Conservation (phyloP, 345 rosid species). For the Sapria himalayana region DNA sequence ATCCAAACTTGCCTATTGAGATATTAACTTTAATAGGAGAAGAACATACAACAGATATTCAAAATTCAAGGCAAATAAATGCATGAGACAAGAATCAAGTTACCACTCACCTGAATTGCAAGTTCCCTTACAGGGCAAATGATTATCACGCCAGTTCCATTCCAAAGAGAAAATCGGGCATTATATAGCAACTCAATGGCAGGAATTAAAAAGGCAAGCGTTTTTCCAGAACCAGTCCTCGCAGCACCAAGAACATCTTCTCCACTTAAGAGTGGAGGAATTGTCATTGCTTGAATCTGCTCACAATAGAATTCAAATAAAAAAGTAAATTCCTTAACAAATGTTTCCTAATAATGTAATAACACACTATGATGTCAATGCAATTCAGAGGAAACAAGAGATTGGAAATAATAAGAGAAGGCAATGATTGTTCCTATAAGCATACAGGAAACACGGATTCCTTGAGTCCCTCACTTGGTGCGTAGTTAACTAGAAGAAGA, state of each 20-base stretch:
- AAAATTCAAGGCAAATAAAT: too few relatives aligned
- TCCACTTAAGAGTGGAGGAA: conserved; percentile 61
- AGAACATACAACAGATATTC: too few relatives aligned
- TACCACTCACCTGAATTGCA: conserved; percentile 89
- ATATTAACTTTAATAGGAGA: too few relatives aligned
- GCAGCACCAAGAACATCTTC: conserved; percentile 98
- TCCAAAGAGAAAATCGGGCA: conserved; percentile 46
- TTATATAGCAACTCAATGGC: conserved; percentile 69
- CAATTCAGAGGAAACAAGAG: background rate
- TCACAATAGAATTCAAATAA: conserved; percentile 5
- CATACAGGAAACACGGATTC: too few relatives aligned
- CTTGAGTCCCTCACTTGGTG: too few relatives aligned
- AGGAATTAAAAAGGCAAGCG: conserved; percentile 80
- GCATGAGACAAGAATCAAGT: too few relatives aligned
- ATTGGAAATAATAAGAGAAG: background rate
- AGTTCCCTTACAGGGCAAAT: conserved; percentile 97
- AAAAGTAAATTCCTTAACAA: background rate
- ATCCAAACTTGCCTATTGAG: too few relatives aligned
- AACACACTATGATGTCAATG: background rate
- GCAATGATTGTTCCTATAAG: background rate
- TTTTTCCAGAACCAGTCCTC: conserved; percentile 94
- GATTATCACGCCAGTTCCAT: conserved; percentile 69
- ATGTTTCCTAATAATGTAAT: background rate
- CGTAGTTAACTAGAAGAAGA: too few relatives aligned
- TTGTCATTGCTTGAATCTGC: conserved; percentile 81